Conservation (phyloP, 495 filamentous ascomycete genomes). For the Penicillium lagena region DNA sequence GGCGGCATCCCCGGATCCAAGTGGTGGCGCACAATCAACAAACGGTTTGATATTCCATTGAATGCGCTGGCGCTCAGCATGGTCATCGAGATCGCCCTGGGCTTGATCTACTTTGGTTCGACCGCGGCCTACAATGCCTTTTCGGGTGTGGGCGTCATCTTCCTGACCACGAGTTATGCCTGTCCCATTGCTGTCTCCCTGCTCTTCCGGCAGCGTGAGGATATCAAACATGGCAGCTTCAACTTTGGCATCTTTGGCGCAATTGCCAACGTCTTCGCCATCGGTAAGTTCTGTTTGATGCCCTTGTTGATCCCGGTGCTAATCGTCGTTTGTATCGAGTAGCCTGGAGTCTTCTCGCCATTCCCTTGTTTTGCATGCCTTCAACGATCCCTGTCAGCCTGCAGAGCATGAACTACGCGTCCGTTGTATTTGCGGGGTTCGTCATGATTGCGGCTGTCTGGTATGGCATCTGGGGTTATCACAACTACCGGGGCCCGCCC, state of each 20-base stretch:
- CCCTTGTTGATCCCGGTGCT: neutral
- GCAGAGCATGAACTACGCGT: conserved; percentile 47
- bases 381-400: conserved; percentile 26
- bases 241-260: conserved; percentile 50
- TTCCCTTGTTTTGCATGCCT: conserved; percentile 47
- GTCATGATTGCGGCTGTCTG: conserved; percentile 46
- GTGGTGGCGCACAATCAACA: conserved; percentile 49
- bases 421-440: conserved; percentile 52
- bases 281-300: conserved; percentile 34
- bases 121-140: conserved; percentile 55
- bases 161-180: conserved; percentile 48
- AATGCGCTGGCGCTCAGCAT: conserved; percentile 43
- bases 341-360: conserved; percentile 55
- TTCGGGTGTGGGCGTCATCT: conserved; percentile 53
- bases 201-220: conserved; percentile 41
- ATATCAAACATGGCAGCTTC: conserved; percentile 48
- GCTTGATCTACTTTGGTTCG: conserved; percentile 51
- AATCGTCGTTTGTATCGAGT: conserved; percentile 6
- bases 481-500: conserved; percentile 23
- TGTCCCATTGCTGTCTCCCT: conserved; percentile 45
- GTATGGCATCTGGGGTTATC: conserved; percentile 56
- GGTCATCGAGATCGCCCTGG: conserved; percentile 44
- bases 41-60: conserved; percentile 45
- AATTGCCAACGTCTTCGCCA: conserved; percentile 45
- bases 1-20: conserved; percentile 56